A percentile compares a stretch with the other conserved stretches of the same genome.
Conservation (phyloP, 2,329 filamentous ascomycete species). For the Aspergillus fructus region DNA sequence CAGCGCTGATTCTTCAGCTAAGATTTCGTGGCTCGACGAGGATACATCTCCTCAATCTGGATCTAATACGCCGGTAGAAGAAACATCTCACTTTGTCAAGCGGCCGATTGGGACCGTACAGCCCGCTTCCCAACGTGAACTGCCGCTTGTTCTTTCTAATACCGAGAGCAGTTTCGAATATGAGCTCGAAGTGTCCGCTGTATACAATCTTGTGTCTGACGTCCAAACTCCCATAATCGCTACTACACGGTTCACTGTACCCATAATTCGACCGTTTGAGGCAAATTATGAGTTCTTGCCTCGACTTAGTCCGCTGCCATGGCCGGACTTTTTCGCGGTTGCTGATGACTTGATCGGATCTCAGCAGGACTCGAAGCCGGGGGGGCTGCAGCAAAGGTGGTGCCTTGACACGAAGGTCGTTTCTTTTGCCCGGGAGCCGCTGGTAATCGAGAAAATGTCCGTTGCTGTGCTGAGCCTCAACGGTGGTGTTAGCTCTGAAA, state of each 20-base stretch:
- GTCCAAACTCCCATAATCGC: conserved; percentile 78
- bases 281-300: conserved; percentile 86
- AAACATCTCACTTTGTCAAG: conserved; percentile 32
- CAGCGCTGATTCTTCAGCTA: conserved; percentile 46
- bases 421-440: conserved; percentile 69
- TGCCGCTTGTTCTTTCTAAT: conserved; percentile 52
- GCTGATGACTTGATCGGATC: conserved; percentile 42
- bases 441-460: conserved; percentile 63
- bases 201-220: conserved; percentile 79
- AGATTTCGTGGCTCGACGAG: conserved; percentile 48
- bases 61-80: conserved; percentile 28
- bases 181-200: conserved; percentile 69
- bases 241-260: conserved; percentile 65
- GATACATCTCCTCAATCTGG: conserved; percentile 20
- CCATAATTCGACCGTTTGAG: conserved; percentile 81
- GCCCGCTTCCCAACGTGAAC: conserved; percentile 28
- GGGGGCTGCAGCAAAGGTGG: conserved; percentile 79
- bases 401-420: conserved; percentile 68
- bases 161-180: conserved; percentile 56
- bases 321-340: conserved; percentile 82
- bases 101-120: conserved; percentile 36
- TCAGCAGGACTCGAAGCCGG: conserved; percentile 33
- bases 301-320: conserved; percentile 71
- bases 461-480: conserved; percentile 62
- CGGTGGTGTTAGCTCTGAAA: conserved; percentile 61